Conservation (phyloP, 371 early-diverging fungal genomes). For the Mortierella sp. region DNA sequence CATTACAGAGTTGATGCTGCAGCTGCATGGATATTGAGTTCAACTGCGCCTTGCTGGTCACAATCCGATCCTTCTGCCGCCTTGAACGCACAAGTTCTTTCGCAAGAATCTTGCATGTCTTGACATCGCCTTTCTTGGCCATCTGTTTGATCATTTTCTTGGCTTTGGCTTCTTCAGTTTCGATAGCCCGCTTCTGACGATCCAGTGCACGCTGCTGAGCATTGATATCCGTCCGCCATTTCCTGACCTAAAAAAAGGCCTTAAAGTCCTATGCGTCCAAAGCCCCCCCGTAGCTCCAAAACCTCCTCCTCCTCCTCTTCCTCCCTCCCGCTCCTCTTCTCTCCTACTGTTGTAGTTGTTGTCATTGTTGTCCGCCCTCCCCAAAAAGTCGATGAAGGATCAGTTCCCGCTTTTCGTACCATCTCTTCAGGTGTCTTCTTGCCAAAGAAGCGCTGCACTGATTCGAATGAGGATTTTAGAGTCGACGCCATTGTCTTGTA, state of each 20-base stretch:
- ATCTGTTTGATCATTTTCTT: slow-evolving; percentile 83
- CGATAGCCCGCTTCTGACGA: slow-evolving; percentile 82
- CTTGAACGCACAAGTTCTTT: slow-evolving; percentile 86
- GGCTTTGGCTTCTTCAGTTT: slow-evolving; percentile 85
- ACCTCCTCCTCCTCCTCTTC: too few species aligned
- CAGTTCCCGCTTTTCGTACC: slow-evolving; percentile 38
- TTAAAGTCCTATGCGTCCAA: too few species aligned
- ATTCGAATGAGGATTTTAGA: slow-evolving; percentile 41
- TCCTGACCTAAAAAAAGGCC: slow-evolving; percentile 71
- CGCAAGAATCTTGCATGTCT: slow-evolving; percentile 83
- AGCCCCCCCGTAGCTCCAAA: too few species aligned
- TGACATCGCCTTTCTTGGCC: slow-evolving; percentile 87
- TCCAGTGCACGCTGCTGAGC: slow-evolving; percentile 90
- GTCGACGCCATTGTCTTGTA: slow-evolving; percentile 42
- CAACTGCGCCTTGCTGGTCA: slow-evolving; percentile 92
- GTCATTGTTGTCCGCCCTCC: too few species aligned
- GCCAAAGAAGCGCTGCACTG: slow-evolving; percentile 70
- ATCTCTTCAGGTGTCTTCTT: slow-evolving; percentile 73
- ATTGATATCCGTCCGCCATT: slow-evolving; percentile 90
- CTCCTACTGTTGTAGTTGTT: background rate
- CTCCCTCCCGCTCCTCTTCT: too few species aligned
- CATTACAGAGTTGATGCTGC: slow-evolving; percentile 87
- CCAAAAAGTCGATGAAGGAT: too few species aligned
- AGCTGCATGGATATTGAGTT: slow-evolving; percentile 92
- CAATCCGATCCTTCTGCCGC: slow-evolving; percentile 82